phyloP scores from a whole-genome alignment of 225 moss, liverwort and hornwort species.

The Rhytidiadelphus loreus region DNA sequence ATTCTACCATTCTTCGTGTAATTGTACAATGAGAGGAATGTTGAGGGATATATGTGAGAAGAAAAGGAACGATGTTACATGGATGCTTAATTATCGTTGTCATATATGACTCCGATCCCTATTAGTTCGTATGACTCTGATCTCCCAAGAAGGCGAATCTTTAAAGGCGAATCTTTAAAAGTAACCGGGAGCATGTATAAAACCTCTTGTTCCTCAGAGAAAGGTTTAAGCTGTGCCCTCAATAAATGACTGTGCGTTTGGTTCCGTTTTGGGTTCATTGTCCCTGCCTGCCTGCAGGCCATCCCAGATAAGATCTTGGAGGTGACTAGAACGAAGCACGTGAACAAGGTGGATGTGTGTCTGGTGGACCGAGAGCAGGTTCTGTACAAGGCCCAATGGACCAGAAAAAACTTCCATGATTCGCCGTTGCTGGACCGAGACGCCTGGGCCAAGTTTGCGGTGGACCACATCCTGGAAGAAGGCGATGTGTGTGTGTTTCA shows the following conservation, averaged over 20 bases:
- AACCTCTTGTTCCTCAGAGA: not conserved
- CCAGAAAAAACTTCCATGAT: no score
- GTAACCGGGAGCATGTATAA: not conserved
- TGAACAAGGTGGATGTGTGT: not conserved
- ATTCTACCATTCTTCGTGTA: not conserved
- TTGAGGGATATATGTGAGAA: not conserved
- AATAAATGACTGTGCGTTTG: not conserved
- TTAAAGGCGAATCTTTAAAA: not conserved
- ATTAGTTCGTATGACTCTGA: not conserved
- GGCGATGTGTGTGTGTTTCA: not conserved
- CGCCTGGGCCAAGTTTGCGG: not conserved
- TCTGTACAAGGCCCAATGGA: not conserved
- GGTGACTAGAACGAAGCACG: not conserved
- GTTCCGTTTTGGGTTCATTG: not conserved
- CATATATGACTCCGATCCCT: no score
- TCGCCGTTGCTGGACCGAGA: not conserved
- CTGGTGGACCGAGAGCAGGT: not conserved
- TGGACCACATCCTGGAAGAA: not conserved
- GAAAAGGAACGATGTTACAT: not conserved
- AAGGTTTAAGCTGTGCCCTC: not conserved
- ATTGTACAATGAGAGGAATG: not conserved
- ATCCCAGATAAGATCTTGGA: not conserved
- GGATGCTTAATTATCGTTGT: not conserved
- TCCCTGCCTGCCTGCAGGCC: not conserved
- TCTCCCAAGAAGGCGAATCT: not conserved